A percentile compares a stretch with the other conserved stretches of the same genome.
Evolutionary conservation across 805 yeast genomes (phyloP).

Genomic region (Saccharomycopsis babjevae): DNA sequence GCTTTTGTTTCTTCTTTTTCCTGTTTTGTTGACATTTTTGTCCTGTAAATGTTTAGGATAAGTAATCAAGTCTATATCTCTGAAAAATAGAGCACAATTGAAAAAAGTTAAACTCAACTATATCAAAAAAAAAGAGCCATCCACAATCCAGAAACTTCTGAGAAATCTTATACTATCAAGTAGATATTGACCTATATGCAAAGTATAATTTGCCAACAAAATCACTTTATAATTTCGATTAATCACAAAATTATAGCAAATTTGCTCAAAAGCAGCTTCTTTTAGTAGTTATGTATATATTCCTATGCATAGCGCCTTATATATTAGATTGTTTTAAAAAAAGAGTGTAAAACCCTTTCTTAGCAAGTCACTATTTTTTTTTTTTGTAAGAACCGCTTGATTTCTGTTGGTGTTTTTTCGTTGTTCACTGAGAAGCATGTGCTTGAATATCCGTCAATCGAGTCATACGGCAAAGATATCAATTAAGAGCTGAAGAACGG

Average conservation of each 20-base stretch:
- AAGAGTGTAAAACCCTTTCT: too few relatives aligned
- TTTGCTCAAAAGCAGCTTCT: too few relatives aligned
- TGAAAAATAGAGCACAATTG: neutral
- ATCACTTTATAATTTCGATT: too few relatives aligned
- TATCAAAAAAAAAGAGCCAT: too few relatives aligned
- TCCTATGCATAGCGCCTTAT: too few relatives aligned
- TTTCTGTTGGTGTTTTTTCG: neutral
- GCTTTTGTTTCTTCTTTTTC: neutral
- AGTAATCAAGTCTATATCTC: neutral
- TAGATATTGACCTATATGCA: too few relatives aligned
- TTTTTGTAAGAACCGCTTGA: neutral
- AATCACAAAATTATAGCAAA: too few relatives aligned
- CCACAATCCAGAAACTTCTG: too few relatives aligned
- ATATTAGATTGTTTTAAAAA: too few relatives aligned
- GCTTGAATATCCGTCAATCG: neutral
- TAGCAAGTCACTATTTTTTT: neutral
- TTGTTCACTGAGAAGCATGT: neutral
- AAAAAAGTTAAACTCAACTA: neutral
- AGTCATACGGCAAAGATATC: neutral
- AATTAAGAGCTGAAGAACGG: neutral
- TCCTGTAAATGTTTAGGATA: neutral
- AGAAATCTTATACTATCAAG: too few relatives aligned
- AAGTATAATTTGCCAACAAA: too few relatives aligned
- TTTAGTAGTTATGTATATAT: too few relatives aligned
- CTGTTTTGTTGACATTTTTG: neutral